These are phyloP conservation scores for Penicillium riverlandense DNA, from an alignment of 495 filamentous ascomycete species.

Conservation along the genomic window DNA sequence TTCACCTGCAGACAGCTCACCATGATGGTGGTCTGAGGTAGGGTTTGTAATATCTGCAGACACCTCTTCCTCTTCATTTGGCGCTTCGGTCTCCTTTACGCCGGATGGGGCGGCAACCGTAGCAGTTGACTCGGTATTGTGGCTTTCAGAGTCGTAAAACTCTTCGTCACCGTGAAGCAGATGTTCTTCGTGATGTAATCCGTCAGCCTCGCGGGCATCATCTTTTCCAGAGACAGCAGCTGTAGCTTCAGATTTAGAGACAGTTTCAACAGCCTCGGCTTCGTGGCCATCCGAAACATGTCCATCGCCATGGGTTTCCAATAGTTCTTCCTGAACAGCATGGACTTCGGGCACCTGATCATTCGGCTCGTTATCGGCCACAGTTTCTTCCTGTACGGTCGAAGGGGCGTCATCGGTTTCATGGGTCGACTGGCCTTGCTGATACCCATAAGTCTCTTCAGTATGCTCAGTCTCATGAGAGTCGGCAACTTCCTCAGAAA, in stretches of 20 bases:
- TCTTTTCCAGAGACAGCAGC: not conserved
- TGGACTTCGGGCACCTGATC: slow-evolving; percentile 1
- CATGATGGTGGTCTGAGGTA: slow-evolving; percentile 4
- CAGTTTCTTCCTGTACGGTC: slow-evolving; percentile 1
- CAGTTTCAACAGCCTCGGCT: not conserved
- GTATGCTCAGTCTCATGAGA: slow-evolving; percentile 1
- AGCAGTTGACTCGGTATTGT: slow-evolving; percentile 24
- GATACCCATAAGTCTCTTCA: slow-evolving; percentile 1
- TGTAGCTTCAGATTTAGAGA: not conserved
- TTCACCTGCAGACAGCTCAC: slow-evolving; percentile 3
- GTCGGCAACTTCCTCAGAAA: slow-evolving; percentile 9
- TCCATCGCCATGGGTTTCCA: not conserved
- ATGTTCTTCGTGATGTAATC: slow-evolving; percentile 1
- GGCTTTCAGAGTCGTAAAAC: slow-evolving; percentile 21
- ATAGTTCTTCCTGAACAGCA: slow-evolving; percentile 2
- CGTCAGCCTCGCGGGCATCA: slow-evolving; percentile 3
- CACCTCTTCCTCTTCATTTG: slow-evolving; percentile 10
- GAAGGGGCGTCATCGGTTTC: not conserved
- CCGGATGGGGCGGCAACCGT: slow-evolving; percentile 18
- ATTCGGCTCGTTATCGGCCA: not conserved
- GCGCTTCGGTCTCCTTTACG: slow-evolving; percentile 7
- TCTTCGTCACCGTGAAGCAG: slow-evolving; percentile 7
- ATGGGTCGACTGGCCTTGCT: not conserved
- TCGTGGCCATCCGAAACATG: not conserved
- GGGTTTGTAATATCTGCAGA: slow-evolving; percentile 2